Percentiles rank a stretch among this genome's conserved stretches.
Evolutionary conservation across 108 stramenopile species (phyloP).

Genomic region (Skeletonema menzelii): DNA sequence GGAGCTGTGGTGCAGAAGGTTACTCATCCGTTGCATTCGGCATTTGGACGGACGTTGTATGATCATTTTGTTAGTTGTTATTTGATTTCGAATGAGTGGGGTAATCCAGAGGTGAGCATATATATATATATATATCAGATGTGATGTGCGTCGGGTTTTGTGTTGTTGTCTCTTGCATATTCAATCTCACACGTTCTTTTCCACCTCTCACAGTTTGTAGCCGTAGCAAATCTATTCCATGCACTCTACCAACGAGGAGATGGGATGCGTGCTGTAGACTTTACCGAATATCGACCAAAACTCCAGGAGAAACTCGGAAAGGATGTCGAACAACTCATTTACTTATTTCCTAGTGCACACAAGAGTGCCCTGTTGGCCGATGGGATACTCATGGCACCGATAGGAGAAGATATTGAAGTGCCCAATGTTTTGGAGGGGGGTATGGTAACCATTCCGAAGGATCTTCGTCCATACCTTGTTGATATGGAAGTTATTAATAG

Average conservation of each 20-base stretch:
- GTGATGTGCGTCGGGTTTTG: too few species aligned
- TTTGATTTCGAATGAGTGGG: conserved; percentile 20
- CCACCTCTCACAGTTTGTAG: too few species aligned
- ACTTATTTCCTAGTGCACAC: conserved; percentile 22
- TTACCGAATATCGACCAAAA: conserved; percentile 18
- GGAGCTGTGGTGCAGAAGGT: conserved; percentile 11
- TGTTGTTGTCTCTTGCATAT: too few species aligned
- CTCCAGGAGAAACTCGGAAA: conserved; percentile 16
- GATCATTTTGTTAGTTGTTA: conserved; percentile 29
- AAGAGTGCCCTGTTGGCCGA: conserved; percentile 2
- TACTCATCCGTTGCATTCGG: conserved; percentile 19
- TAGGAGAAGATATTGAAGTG: conserved; percentile 15
- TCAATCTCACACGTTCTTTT: too few species aligned
- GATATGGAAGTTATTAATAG: conserved; percentile 22
- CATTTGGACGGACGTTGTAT: conserved; percentile 21
- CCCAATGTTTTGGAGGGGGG: conserved; percentile 21
- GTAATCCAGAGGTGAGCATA: background rate
- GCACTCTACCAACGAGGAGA: conserved; percentile 26
- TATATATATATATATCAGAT: too few species aligned
- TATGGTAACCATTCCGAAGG: conserved; percentile 13
- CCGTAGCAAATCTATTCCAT: conserved; percentile 19
- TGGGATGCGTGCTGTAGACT: conserved; percentile 29
- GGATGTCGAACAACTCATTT: conserved; percentile 20
- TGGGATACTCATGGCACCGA: conserved; percentile 17
- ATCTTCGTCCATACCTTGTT: conserved; percentile 6